Percentiles rank a stretch among this genome's conserved stretches.
These are phyloP conservation scores for Pezicula rhizophila DNA, from an alignment of 2,329 filamentous ascomycete genomes.

Conservation along the genomic window DNA sequence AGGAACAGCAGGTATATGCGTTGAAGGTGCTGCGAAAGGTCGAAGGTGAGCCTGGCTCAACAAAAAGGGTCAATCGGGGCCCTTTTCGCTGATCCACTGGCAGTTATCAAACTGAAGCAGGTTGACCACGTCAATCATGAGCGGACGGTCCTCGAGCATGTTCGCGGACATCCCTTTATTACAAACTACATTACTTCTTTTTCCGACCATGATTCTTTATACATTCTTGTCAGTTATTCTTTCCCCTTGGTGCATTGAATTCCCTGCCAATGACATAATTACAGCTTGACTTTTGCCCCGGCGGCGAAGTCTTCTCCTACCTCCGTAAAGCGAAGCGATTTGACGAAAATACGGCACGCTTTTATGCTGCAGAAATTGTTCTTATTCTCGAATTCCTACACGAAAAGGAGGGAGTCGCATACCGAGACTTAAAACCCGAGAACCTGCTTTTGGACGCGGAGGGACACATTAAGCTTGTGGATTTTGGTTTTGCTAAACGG, in stretches of 20 bases:
- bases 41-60: constrained; percentile 33
- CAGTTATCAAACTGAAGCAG: constrained; percentile 77
- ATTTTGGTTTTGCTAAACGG: constrained; percentile 81
- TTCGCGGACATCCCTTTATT: constrained; percentile 78
- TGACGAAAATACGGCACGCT: constrained; percentile 70
- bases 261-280: not conserved
- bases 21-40: constrained; percentile 73
- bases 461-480: constrained; percentile 76
- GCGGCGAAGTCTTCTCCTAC: constrained; percentile 81
- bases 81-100: not conserved
- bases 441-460: constrained; percentile 73
- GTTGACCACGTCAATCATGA: constrained; percentile 83
- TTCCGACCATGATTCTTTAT: constrained; percentile 71
- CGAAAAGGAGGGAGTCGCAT: constrained; percentile 72
- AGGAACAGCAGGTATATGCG: constrained; percentile 65
- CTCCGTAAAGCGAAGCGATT: constrained; percentile 72
- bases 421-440: constrained; percentile 77
- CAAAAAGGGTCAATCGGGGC: not conserved
- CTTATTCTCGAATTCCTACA: constrained; percentile 76
- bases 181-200: constrained; percentile 74
- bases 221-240: constrained; percentile 55
- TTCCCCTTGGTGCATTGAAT: constrained; percentile 7
- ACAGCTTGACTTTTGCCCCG: constrained; percentile 70
- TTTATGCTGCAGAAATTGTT: constrained; percentile 80
- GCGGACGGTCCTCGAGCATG: constrained; percentile 69